phyloP scores from a whole-genome alignment of 345 rosid genomes.

The Cardamine chenopodiifolia region DNA sequence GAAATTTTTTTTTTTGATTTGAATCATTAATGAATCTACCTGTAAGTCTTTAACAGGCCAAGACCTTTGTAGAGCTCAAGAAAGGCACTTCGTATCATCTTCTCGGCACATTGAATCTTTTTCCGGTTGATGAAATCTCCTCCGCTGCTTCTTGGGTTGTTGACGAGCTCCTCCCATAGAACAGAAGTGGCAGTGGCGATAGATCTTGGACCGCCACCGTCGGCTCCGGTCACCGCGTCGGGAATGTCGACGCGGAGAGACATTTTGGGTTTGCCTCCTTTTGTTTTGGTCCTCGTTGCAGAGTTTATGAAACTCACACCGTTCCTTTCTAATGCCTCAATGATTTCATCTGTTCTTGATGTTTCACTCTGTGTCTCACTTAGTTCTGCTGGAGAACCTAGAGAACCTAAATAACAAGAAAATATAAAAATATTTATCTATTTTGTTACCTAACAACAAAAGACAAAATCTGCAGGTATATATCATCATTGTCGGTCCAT shows the following conservation, averaged over 20 bases:
- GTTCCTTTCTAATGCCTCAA: conserved; percentile 71
- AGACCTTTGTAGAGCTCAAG: conserved; percentile 90
- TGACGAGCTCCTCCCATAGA: conserved; percentile 91
- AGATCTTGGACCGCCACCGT: conserved; percentile 55
- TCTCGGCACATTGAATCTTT: conserved; percentile 86
- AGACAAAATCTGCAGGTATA: conserved; percentile 16
- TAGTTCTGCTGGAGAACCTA: conserved; percentile 51
- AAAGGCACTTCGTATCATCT: conserved; percentile 82
- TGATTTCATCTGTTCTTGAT: conserved; percentile 64
- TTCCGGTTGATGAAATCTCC: conserved; percentile 65
- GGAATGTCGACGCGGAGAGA: conserved; percentile 80
- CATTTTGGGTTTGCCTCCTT: conserved; percentile 77
- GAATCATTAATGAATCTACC: conserved; percentile 48
- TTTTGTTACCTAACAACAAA: conserved; percentile 2
- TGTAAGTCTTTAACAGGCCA: conserved; percentile 70
- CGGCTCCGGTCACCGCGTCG: conserved; percentile 48
- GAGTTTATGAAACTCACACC: conserved; percentile 76
- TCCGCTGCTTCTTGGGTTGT: conserved; percentile 58
- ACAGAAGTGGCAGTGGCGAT: conserved; percentile 66
- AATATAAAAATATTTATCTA: background rate
- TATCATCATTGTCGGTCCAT: conserved; percentile 31
- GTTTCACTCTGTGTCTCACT: conserved; percentile 46
- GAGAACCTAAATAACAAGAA: conserved; percentile 47
- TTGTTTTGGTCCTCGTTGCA: conserved; percentile 59
- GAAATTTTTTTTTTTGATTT: too few species aligned